Percentiles rank a stretch among this genome's conserved stretches.
Evolutionary conservation across 1,139 yeast species (phyloP).

Genomic region (Candida labiduridarum): DNA sequence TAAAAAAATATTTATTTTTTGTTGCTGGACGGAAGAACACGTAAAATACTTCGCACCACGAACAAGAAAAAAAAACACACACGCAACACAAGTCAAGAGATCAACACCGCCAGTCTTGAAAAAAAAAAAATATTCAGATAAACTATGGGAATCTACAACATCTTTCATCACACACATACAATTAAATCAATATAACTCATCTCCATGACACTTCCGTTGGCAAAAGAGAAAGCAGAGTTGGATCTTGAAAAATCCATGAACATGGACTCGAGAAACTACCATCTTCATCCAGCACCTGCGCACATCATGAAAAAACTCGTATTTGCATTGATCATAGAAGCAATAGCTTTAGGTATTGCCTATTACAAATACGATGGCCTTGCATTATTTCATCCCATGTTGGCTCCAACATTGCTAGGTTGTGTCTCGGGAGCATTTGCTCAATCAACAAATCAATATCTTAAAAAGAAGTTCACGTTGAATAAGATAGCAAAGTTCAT

Average conservation of each 20-base stretch:
- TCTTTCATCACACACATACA: too few relatives aligned
- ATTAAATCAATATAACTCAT: too few relatives aligned
- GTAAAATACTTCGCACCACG: too few relatives aligned
- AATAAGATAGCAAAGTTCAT: slow-evolving; percentile 51
- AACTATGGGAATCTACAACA: too few relatives aligned
- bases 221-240: slow-evolving; percentile 14
- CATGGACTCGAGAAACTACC: slow-evolving; percentile 11
- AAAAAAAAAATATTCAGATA: too few relatives aligned
- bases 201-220: slow-evolving; percentile 16
- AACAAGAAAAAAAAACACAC: too few relatives aligned
- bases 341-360: slow-evolving; percentile 23
- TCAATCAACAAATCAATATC: slow-evolving; percentile 56
- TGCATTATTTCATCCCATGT: slow-evolving; percentile 22
- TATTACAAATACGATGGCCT: slow-evolving; percentile 33
- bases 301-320: slow-evolving; percentile 18
- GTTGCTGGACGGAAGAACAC: too few relatives aligned
- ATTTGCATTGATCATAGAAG: slow-evolving; percentile 26
- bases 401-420: slow-evolving; percentile 50
- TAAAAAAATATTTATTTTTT: too few relatives aligned
- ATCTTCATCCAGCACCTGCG: slow-evolving; percentile 25
- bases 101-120: too few relatives aligned
- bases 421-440: slow-evolving; percentile 57
- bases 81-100: too few relatives aligned
- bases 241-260: slow-evolving; percentile 17
- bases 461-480: slow-evolving; percentile 41